These are phyloP conservation scores for Thamnidium elegans DNA, from an alignment of 192 early-diverging fungal genomes.

Conservation along the genomic window DNA sequence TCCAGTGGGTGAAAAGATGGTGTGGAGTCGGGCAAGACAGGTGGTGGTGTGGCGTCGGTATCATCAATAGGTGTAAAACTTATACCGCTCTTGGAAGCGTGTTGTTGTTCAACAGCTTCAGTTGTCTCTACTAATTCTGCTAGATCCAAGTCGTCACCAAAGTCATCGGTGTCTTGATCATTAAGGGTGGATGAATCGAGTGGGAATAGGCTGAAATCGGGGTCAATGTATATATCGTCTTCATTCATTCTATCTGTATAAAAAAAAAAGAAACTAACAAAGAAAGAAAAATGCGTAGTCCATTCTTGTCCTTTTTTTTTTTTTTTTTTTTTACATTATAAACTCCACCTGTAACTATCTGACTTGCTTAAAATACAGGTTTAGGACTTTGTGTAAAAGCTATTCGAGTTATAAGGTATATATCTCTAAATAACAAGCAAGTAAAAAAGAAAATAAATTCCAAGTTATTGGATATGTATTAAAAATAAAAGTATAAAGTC, in stretches of 20 bases:
- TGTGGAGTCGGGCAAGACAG: slow-evolving; percentile 20
- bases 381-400: too few species aligned
- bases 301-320: too few species aligned
- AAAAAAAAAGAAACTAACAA: too few species aligned
- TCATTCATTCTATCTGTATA: background rate
- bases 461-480: too few species aligned
- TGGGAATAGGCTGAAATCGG: background rate
- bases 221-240: background rate
- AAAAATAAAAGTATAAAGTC: too few species aligned
- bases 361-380: too few species aligned
- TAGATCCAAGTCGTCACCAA: slow-evolving; percentile 10
- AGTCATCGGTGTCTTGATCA: background rate
- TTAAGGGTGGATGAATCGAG: background rate
- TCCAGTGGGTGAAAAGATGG: slow-evolving; percentile 52
- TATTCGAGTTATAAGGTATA: too few species aligned
- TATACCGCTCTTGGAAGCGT: background rate
- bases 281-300: too few species aligned
- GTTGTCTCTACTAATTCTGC: background rate
- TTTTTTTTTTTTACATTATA: too few species aligned
- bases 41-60: slow-evolving; percentile 15
- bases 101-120: slow-evolving; percentile 1
- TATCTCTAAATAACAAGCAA: too few species aligned
- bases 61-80: background rate
- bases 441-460: too few species aligned
- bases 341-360: too few species aligned